Evolutionary conservation across 768 basidiomycete species (phyloP).

Genomic region (Trametes cinnabarina): DNA sequence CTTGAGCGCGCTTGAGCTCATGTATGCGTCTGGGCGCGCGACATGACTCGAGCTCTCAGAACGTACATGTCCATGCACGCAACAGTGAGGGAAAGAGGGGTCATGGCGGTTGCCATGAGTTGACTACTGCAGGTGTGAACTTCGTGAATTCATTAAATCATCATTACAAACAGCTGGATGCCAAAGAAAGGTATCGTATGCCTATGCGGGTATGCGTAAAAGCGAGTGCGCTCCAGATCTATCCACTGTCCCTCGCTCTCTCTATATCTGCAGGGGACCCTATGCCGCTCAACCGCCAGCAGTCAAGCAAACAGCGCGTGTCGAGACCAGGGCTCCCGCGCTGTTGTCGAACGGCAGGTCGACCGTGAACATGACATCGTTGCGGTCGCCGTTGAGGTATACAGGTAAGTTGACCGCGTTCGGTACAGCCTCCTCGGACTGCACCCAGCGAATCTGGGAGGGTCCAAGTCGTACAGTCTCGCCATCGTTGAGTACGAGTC

Average conservation of each 20-base stretch:
- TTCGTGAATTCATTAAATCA: slow-evolving; percentile 14
- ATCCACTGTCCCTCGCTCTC: slow-evolving; percentile 4
- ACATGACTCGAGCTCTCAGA: neutral
- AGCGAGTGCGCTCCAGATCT: neutral
- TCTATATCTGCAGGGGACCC: neutral
- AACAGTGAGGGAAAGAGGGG: too few species aligned
- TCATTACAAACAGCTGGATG: slow-evolving; percentile 7
- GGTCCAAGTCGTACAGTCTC: slow-evolving; percentile 74
- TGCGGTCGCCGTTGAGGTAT: slow-evolving; percentile 87
- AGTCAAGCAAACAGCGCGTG: slow-evolving; percentile 87
- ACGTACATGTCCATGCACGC: neutral
- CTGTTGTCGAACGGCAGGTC: slow-evolving; percentile 73
- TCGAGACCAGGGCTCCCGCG: slow-evolving; percentile 71
- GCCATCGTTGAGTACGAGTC: slow-evolving; percentile 81
- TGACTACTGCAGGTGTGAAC: too few species aligned
- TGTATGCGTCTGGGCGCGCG: neutral
- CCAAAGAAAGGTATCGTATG: slow-evolving; percentile 8
- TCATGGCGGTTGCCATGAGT: too few species aligned
- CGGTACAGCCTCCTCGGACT: slow-evolving; percentile 40
- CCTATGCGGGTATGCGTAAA: slow-evolving; percentile 18
- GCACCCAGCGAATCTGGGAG: slow-evolving; percentile 87
- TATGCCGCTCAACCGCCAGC: slow-evolving; percentile 55
- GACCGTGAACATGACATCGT: slow-evolving; percentile 88
- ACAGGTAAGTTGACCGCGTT: slow-evolving; percentile 79
- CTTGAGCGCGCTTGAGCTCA: neutral